Conservation (phyloP, 2,329 filamentous ascomycete genomes). For the Zymoseptoria passerinii region DNA sequence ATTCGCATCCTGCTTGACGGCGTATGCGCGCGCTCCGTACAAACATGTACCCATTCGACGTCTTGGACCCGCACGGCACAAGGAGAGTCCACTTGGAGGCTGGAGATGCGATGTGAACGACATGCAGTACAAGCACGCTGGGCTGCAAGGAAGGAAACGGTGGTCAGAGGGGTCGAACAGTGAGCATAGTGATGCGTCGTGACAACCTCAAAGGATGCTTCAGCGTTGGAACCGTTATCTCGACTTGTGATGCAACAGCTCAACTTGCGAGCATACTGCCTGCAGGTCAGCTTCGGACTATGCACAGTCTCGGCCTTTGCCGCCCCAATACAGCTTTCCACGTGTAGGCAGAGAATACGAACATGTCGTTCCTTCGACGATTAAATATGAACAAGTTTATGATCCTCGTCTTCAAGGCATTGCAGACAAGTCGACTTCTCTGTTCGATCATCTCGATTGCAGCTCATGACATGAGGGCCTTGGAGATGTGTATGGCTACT, state of each 20-base stretch:
- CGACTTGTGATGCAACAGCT: neutral
- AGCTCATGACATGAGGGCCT: too few relatives aligned
- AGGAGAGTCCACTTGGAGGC: too few relatives aligned
- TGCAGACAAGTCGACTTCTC: too few relatives aligned
- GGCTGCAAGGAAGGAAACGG: neutral
- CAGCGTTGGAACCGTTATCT: neutral
- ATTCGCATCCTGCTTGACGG: conserved; percentile 20
- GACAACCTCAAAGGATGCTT: neutral
- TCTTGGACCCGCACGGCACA: too few relatives aligned
- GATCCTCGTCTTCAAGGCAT: too few relatives aligned
- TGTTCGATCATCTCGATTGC: too few relatives aligned
- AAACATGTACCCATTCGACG: neutral
- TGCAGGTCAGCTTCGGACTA: neutral
- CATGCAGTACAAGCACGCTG: neutral
- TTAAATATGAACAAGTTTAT: too few relatives aligned
- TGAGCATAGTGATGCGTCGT: neutral
- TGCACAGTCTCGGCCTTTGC: neutral
- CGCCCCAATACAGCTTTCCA: neutral
- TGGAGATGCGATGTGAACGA: neutral
- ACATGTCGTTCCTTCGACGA: too few relatives aligned
- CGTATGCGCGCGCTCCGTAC: neutral
- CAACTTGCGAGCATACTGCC: neutral
- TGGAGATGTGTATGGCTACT: too few relatives aligned
- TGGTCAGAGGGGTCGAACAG: neutral
- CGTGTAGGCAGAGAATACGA: neutral